Evolutionary conservation across 495 filamentous ascomycete genomes (phyloP).

Genomic region (Tuber umbilicatum): DNA sequence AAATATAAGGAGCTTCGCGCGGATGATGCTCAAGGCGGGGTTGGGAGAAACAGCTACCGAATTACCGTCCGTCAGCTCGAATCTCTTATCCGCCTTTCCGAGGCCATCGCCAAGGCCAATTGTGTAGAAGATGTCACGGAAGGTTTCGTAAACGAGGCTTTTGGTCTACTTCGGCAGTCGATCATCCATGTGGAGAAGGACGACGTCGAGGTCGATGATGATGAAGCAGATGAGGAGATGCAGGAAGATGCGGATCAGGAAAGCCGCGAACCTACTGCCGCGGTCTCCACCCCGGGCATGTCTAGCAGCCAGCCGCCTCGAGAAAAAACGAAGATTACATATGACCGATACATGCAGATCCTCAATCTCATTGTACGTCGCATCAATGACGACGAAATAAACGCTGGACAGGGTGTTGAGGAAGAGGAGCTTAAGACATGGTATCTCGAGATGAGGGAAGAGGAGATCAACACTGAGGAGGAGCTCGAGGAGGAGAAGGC

Average conservation of each 20-base stretch:
- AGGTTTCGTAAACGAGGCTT: slow-evolving; percentile 83
- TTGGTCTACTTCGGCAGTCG: slow-evolving; percentile 77
- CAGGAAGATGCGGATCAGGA: slow-evolving; percentile 50
- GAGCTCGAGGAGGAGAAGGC: slow-evolving; percentile 69
- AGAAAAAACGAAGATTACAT: slow-evolving; percentile 81
- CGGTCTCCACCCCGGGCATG: slow-evolving; percentile 40
- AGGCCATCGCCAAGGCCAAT: slow-evolving; percentile 95
- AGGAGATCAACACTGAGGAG: slow-evolving; percentile 70
- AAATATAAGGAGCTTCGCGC: slow-evolving; percentile 94
- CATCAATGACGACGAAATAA: slow-evolving; percentile 68
- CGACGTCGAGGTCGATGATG: slow-evolving; percentile 93
- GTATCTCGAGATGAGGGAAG: slow-evolving; percentile 92
- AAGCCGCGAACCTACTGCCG: slow-evolving; percentile 44
- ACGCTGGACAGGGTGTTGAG: slow-evolving; percentile 77
- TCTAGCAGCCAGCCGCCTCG: slow-evolving; percentile 44
- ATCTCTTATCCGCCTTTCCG: slow-evolving; percentile 84
- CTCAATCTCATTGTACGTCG: slow-evolving; percentile 74
- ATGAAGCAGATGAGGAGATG: slow-evolving; percentile 66
- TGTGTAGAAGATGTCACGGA: slow-evolving; percentile 86
- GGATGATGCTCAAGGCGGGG: slow-evolving; percentile 89
- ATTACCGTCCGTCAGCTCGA: slow-evolving; percentile 97
- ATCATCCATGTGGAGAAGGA: slow-evolving; percentile 98
- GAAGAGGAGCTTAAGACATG: slow-evolving; percentile 77
- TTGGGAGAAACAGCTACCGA: slow-evolving; percentile 86
- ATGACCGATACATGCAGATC: slow-evolving; percentile 89